Conservation (phyloP, 176 grass and related monocot species). For the Neostapfia colusana region DNA sequence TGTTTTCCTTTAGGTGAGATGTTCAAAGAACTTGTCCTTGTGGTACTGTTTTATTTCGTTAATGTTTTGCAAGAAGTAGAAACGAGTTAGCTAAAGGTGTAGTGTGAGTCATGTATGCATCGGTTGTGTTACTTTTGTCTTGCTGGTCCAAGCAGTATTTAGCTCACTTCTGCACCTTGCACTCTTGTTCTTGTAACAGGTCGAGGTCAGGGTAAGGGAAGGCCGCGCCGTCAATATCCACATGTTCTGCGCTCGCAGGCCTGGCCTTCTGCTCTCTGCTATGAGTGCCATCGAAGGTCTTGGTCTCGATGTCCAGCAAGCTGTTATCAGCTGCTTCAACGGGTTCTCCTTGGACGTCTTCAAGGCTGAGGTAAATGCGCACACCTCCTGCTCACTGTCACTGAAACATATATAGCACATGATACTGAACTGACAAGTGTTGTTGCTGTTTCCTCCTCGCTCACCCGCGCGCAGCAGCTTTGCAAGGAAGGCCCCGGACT, state of each 20-base stretch:
- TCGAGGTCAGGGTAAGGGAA: slow-evolving; percentile 92
- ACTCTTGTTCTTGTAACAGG: slow-evolving; percentile 48
- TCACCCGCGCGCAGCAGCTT: slow-evolving; percentile 76
- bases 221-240: slow-evolving; percentile 83
- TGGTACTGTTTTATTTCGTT: neutral
- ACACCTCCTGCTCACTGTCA: neutral
- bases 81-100: neutral
- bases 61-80: neutral
- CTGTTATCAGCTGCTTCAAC: slow-evolving; percentile 96
- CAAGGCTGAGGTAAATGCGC: slow-evolving; percentile 76
- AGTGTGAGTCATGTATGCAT: neutral
- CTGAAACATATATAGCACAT: neutral
- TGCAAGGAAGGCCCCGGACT: slow-evolving; percentile 74
- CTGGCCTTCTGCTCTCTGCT: slow-evolving; percentile 75
- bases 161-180: slow-evolving; percentile 8
- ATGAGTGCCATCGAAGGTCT: slow-evolving; percentile 87
- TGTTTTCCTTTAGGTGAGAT: neutral
- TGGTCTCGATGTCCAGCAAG: slow-evolving; percentile 93
- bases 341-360: slow-evolving; percentile 90
- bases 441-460: neutral
- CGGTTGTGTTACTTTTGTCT: neutral
- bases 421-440: slow-evolving; percentile 10
- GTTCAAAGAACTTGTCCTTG: too few relatives aligned
- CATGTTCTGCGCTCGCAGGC: slow-evolving; percentile 88
- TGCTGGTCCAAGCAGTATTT: neutral